Evolutionary conservation across 1,284 basidiomycete species (phyloP).

Genomic region (Cutaneotrichosporon cavernicola): DNA sequence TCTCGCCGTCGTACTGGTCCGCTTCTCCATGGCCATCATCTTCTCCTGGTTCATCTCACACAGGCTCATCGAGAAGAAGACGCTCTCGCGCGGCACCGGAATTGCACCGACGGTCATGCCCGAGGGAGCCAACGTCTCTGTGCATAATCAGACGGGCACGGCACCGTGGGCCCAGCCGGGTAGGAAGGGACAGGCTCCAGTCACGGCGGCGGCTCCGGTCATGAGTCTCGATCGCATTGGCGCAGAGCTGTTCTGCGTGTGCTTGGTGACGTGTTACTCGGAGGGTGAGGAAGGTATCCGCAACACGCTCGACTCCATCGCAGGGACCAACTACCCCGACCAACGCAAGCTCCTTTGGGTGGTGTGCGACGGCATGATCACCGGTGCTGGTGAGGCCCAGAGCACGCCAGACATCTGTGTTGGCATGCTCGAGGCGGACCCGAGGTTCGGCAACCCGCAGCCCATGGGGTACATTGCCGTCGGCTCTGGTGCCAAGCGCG

Average conservation of each 20-base stretch:
- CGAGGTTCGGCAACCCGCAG: slow-evolving; percentile 90
- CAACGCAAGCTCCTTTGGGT: slow-evolving; percentile 87
- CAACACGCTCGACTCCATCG: slow-evolving; percentile 90
- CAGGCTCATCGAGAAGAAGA: slow-evolving; percentile 70
- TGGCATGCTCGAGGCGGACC: slow-evolving; percentile 84
- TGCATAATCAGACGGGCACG: slow-evolving; percentile 83
- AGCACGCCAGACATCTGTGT: slow-evolving; percentile 98
- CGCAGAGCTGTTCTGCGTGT: slow-evolving; percentile 88
- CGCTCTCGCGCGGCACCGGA: slow-evolving; percentile 65
- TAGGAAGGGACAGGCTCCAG: background rate
- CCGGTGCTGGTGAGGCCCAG: slow-evolving; percentile 88
- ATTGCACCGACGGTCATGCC: slow-evolving; percentile 94
- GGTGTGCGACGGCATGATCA: slow-evolving; percentile 98
- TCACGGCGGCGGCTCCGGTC: slow-evolving; percentile 60
- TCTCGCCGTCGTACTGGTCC: slow-evolving; percentile 80
- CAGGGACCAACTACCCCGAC: slow-evolving; percentile 85
- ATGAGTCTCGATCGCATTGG: slow-evolving; percentile 85
- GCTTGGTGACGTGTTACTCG: slow-evolving; percentile 95
- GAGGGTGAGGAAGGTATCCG: slow-evolving; percentile 91
- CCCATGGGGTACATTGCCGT: slow-evolving; percentile 95
- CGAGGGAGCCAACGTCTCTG: slow-evolving; percentile 84
- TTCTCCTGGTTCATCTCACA: slow-evolving; percentile 95
- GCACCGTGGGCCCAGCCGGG: slow-evolving; percentile 75
- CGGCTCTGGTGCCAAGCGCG: slow-evolving; percentile 79
- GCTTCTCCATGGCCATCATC: slow-evolving; percentile 92